Base-by-base conservation (phyloP, 176 grass and related monocot genomes). In the Elymus sibiricus region DNA sequence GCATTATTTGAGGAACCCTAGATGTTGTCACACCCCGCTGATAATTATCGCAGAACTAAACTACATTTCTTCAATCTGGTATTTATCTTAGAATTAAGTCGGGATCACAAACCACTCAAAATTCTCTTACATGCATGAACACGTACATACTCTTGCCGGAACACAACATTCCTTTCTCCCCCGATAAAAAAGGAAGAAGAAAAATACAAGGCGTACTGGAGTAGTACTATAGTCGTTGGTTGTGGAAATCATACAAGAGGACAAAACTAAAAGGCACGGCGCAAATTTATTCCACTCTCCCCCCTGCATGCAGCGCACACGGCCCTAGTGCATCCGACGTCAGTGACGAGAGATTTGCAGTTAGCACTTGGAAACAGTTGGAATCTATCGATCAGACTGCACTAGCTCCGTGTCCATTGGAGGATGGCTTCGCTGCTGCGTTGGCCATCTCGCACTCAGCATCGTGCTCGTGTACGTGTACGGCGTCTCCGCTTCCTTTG, bases 211-310 rank as follows among this genome's bases (percentile, higher is more conserved):
- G 22, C n/a, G 55, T 68, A 85, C 26, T 82, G 7, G 27, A 29
- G 29, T 29, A 19, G 21, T 74, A 75, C 25, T 65, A 51, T 51
- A 64, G 24, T 35, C 39, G 13, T 44, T 39, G 14, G 24, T 27
- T 27, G 19, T 49, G 16, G 58, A 61, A 35, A 74, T 80, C 37
- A 87, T 65, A 88, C 70, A 81, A 84, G 77, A 34, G 72, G 59
- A 39, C 77, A 87, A 86, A 88, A 86, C 60, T 32, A 55, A 77
- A 35, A 51, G 7, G 71, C 24, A 64, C 64, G 78, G 87, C 75
- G 42, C 89, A 93, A 95, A 93, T 90, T 93, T 84, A 91, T 93
- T 78, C 82, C 86, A 87, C 35, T 89, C 64, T 58, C 70, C 76
- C 26, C 79, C 13, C 32, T 77, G 51, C 39, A 47, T 61, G 86